Base-by-base conservation (phyloP, 352 stramenopile genomes). In the Pythium insidiosum region DNA sequence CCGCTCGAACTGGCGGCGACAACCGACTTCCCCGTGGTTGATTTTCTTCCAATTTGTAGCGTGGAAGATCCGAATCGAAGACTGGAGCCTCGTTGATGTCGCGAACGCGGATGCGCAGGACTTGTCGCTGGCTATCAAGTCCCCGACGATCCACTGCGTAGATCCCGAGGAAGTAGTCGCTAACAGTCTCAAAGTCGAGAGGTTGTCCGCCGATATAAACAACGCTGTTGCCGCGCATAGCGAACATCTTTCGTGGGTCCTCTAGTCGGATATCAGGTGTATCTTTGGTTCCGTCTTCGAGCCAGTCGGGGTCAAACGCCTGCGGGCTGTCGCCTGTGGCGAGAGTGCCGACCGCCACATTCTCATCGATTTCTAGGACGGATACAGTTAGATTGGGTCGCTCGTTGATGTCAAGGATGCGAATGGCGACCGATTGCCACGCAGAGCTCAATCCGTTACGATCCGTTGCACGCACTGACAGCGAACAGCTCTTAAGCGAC, bases 71-170 rank as follows among this genome's bases (percentile, higher is more conserved):
- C 9, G 25, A 25, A 16, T 13, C 24, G n/a, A 66, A 53, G 3
- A 53, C 28, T 19, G 62, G 62, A 2, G 54, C 10, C 22, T 72
- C 62, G 21, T 72, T 72, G n/a, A 72, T 46, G 24, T 72, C 43
- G 18, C 50, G 38, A 4, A 72, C 47, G 6, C 33, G 42, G 34
- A 72, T 40, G 21, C 44, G 37, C 3, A 72, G 28, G 6, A 33
- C 50, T 7, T 38, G 9, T 16, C 38, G 19, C 5, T 1, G 18
- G 15, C 62, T 72, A 6, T n/a, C 13, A 6, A 20, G 26, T 18
- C 31, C 62, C 33, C 25, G 43, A 29, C 22, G 42, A 31, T 66
- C 58, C 0, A 55, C 38, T 4, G 52, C 58, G 22, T 41, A 23
- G 19, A 58, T 5, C n/a, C 28, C 25, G 10, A 66, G 25, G 2